phyloP scores from a whole-genome alignment of 192 early-diverging fungal genomes.

The Helicostylum pulchrum region DNA sequence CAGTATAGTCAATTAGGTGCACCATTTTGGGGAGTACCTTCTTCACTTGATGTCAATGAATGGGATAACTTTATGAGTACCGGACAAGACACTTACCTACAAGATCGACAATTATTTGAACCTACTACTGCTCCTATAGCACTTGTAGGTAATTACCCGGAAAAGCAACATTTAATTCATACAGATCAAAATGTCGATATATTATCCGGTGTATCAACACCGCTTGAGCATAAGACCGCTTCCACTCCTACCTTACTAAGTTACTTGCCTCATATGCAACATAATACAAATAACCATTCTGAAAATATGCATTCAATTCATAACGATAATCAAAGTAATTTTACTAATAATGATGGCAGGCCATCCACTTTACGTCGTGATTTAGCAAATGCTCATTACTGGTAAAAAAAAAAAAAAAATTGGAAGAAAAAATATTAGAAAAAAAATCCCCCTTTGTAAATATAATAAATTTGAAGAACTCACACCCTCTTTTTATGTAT shows the following conservation, averaged over 20 bases:
- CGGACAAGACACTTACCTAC: neutral
- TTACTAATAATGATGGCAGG: constrained; percentile 12
- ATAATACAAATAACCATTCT: too few species aligned
- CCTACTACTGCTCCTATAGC: neutral
- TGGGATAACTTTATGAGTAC: constrained; percentile 26
- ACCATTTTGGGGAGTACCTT: constrained; percentile 30
- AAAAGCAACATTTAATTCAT: constrained; percentile 20
- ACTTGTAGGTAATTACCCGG: neutral
- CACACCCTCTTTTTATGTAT: too few species aligned
- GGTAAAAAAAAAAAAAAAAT: neutral
- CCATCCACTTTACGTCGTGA: constrained; percentile 2
- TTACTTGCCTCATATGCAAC: neutral
- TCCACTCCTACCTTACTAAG: neutral
- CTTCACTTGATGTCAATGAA: constrained; percentile 27
- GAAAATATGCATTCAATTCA: too few species aligned
- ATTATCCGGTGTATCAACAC: constrained; percentile 16
- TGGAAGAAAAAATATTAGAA: too few species aligned
- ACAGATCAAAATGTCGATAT: constrained; percentile 30
- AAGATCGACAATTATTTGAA: neutral
- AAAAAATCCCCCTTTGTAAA: too few species aligned
- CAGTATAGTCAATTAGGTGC: constrained; percentile 22
- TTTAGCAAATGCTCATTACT: constrained; percentile 6
- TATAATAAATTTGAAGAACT: too few species aligned
- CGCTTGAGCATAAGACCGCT: neutral
- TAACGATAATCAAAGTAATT: too few species aligned